Conservation (phyloP, 2,329 filamentous ascomycete genomes). For the Verticillium zaregamsianum region DNA sequence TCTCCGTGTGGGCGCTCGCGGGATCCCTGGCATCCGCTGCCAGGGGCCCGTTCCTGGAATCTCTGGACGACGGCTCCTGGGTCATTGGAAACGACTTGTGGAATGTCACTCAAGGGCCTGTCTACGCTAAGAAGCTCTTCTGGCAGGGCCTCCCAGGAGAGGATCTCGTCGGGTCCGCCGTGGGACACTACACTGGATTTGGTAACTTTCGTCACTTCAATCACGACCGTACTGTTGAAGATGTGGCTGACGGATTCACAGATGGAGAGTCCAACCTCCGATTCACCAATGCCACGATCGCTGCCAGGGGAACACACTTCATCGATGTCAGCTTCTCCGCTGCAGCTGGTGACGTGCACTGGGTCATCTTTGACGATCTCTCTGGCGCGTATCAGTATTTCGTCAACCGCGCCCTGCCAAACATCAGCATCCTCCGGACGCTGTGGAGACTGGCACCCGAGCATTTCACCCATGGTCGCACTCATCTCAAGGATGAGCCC, state of each 20-base stretch:
- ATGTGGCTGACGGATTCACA: conserved; percentile 1
- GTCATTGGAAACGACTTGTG: conserved; percentile 13
- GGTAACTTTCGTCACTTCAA: not conserved
- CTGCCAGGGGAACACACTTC: conserved; percentile 6
- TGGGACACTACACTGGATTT: conserved; percentile 9
- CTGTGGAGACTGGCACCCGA: conserved; percentile 10
- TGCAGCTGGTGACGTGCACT: conserved; percentile 8
- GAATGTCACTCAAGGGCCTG: conserved; percentile 12
- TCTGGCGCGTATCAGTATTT: conserved; percentile 13
- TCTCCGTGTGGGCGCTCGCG: conserved; percentile 2
- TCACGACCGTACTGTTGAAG: not conserved
- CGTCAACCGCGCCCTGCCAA: conserved; percentile 10
- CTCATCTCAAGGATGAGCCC: conserved; percentile 9
- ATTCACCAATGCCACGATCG: conserved; percentile 9
- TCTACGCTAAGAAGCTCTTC: conserved; percentile 9
- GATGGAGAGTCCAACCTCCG: conserved; percentile 10
- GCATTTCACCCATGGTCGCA: conserved; percentile 9
- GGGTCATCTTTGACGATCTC: conserved; percentile 12
- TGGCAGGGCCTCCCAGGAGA: conserved; percentile 10
- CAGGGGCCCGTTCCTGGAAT: conserved; percentile 9
- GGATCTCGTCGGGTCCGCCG: conserved; percentile 11
- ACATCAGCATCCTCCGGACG: conserved; percentile 10
- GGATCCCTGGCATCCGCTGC: conserved; percentile 2
- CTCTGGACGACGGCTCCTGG: conserved; percentile 8
- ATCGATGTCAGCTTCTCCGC: conserved; percentile 12